Percentiles rank a stretch among this genome's conserved stretches.
Conservation (phyloP, 2,329 filamentous ascomycete species). For the Fusarium penzigii region DNA sequence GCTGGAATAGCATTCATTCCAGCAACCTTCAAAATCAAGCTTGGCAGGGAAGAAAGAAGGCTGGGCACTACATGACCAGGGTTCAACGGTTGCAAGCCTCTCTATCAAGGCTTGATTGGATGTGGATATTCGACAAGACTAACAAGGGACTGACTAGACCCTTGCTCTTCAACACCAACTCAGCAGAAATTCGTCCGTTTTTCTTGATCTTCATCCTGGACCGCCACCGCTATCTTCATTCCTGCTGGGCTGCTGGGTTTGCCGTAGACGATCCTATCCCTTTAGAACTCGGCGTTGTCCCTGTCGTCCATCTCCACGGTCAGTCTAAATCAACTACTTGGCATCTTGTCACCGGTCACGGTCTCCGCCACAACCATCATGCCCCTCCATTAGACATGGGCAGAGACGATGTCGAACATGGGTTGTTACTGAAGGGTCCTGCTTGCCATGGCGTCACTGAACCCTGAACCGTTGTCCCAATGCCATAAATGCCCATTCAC, state of each 20-base stretch:
- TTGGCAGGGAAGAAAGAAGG: too few relatives aligned
- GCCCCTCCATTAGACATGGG: neutral
- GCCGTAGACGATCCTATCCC: slow-evolving; percentile 22
- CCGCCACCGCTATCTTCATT: slow-evolving; percentile 9
- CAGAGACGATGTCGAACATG: too few relatives aligned
- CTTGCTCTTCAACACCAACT: neutral
- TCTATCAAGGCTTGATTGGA: slow-evolving; percentile 22
- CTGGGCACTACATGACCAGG: slow-evolving; percentile 4
- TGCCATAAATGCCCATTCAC: slow-evolving; percentile 23
- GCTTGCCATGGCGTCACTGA: slow-evolving; percentile 30
- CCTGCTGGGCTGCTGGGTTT: slow-evolving; percentile 14
- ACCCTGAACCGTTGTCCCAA: slow-evolving; percentile 19
- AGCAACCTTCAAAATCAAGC: too few relatives aligned
- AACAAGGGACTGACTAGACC: too few relatives aligned
- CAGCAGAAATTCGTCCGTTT: neutral
- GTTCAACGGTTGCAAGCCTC: slow-evolving; percentile 9
- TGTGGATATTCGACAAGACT: neutral
- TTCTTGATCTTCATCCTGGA: slow-evolving; percentile 7
- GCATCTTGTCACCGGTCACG: slow-evolving; percentile 9
- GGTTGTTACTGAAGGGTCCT: slow-evolving; percentile 2
- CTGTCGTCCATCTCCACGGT: slow-evolving; percentile 3
- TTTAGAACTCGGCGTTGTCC: slow-evolving; percentile 13
- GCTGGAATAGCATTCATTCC: too few relatives aligned
- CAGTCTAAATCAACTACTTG: slow-evolving; percentile 8
- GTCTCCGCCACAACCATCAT: slow-evolving; percentile 2